A percentile compares a stretch with the other conserved stretches of the same genome.
phyloP scores from a whole-genome alignment of 1,139 yeast species.

The Pichia sp. region DNA sequence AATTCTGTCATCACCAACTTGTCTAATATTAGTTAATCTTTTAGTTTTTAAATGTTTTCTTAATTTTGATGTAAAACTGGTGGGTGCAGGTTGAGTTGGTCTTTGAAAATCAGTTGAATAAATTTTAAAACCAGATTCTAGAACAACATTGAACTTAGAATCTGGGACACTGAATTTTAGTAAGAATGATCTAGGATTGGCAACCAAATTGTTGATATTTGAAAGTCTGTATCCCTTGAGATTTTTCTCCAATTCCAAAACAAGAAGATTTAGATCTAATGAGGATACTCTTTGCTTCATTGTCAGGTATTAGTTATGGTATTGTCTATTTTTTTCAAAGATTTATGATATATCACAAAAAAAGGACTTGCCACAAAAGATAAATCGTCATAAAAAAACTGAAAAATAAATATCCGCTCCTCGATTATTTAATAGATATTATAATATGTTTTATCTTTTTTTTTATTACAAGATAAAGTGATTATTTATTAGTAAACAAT shows the following conservation, averaged over 20 bases:
- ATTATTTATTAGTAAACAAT: background rate
- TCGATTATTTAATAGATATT: background rate
- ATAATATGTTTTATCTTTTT: background rate
- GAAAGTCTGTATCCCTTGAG: conserved; percentile 66
- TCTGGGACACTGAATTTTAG: conserved; percentile 81
- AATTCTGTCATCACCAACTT: conserved; percentile 73
- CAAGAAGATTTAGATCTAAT: conserved; percentile 67
- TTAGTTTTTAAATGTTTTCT: conserved; percentile 82
- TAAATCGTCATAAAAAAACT: background rate
- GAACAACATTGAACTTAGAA: conserved; percentile 63
- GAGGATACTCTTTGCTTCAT: conserved; percentile 80
- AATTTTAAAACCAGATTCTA: conserved; percentile 82
- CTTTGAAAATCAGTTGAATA: conserved; percentile 78
- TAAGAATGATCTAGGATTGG: conserved; percentile 66
- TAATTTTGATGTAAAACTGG: conserved; percentile 76
- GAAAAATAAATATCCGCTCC: background rate
- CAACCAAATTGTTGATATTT: conserved; percentile 76
- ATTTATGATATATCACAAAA: background rate
- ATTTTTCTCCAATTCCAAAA: conserved; percentile 53
- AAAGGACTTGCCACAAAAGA: background rate
- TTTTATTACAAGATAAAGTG: background rate
- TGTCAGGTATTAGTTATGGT: background rate
- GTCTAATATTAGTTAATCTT: conserved; percentile 65
- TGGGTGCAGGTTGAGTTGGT: conserved; percentile 73
- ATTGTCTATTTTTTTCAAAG: background rate